These are phyloP conservation scores for Bryoglossum gracile DNA, from an alignment of 495 filamentous ascomycete genomes.

Conservation along the genomic window DNA sequence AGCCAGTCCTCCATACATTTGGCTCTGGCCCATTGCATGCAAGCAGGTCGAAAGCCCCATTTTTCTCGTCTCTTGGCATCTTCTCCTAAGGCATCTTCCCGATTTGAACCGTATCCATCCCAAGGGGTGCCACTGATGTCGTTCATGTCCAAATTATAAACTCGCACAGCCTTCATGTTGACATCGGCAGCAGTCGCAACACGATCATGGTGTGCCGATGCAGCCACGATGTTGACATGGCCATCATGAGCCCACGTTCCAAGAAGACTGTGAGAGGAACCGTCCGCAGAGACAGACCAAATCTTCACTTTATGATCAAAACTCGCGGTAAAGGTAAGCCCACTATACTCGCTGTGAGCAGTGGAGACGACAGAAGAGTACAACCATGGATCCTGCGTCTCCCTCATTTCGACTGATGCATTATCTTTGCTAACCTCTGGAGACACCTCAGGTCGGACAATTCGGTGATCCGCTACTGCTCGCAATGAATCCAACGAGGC, in stretches of 20 bases:
- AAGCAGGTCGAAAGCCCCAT: slow-evolving; percentile 60
- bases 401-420: slow-evolving; percentile 46
- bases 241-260: slow-evolving; percentile 56
- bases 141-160: slow-evolving; percentile 34
- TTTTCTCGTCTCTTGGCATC: slow-evolving; percentile 22
- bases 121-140: slow-evolving; percentile 19
- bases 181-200: slow-evolving; percentile 48
- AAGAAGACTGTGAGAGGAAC: slow-evolving; percentile 31
- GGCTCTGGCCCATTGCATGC: slow-evolving; percentile 62
- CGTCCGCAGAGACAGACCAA: slow-evolving; percentile 49
- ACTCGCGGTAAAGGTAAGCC: slow-evolving; percentile 64
- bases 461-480: slow-evolving; percentile 65
- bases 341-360: slow-evolving; percentile 53
- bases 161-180: slow-evolving; percentile 37
- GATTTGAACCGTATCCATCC: slow-evolving; percentile 15
- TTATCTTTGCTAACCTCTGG: slow-evolving; percentile 33
- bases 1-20: slow-evolving; percentile 47
- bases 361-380: slow-evolving; percentile 74
- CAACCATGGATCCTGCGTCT: slow-evolving; percentile 59
- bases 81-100: slow-evolving; percentile 4
- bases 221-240: slow-evolving; percentile 63
- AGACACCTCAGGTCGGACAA: slow-evolving; percentile 39
- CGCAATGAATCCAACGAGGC: slow-evolving; percentile 41
- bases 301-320: slow-evolving; percentile 76
- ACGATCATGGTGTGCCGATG: slow-evolving; percentile 39